Conservation (phyloP, 371 early-diverging fungal species). For the Caulochytrium protostelioides region DNA sequence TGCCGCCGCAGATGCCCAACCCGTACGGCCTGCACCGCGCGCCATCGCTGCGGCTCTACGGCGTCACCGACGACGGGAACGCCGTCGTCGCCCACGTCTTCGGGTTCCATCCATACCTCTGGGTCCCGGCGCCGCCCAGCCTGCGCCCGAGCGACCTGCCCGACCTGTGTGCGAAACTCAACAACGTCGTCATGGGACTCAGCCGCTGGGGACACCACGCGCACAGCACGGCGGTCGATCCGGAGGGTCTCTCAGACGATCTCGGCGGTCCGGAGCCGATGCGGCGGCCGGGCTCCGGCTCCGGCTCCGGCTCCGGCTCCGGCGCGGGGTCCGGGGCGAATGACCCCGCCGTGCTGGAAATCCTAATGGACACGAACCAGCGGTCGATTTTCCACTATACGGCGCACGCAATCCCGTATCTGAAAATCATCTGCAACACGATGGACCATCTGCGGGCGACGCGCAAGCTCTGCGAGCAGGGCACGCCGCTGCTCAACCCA, state of each 20-base stretch:
- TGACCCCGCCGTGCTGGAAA: neutral
- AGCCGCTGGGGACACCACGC: too few relatives aligned
- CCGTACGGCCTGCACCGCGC: slow-evolving; percentile 2
- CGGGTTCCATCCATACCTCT: slow-evolving; percentile 53
- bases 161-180: too few relatives aligned
- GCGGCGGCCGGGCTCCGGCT: slow-evolving; percentile 14
- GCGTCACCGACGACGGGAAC: slow-evolving; percentile 64
- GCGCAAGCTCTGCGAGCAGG: neutral
- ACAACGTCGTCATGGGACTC: too few relatives aligned
- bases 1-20: slow-evolving; percentile 9
- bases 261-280: too few relatives aligned
- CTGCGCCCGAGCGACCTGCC: slow-evolving; percentile 63
- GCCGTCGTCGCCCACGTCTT: slow-evolving; percentile 79
- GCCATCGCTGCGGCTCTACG: slow-evolving; percentile 58
- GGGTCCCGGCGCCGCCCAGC: slow-evolving; percentile 3
- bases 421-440: slow-evolving; percentile 41
- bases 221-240: slow-evolving; percentile 31
- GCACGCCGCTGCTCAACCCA: slow-evolving; percentile 8
- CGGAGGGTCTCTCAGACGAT: slow-evolving; percentile 28
- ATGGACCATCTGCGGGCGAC: slow-evolving; percentile 39
- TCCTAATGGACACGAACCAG: neutral
- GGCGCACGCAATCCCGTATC: slow-evolving; percentile 4
- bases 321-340: neutral
- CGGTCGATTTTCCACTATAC: neutral
- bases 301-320: neutral